Evolutionary conservation across 2,329 filamentous ascomycete genomes (phyloP).

Genomic region (Trichoderma citrinoviride): DNA sequence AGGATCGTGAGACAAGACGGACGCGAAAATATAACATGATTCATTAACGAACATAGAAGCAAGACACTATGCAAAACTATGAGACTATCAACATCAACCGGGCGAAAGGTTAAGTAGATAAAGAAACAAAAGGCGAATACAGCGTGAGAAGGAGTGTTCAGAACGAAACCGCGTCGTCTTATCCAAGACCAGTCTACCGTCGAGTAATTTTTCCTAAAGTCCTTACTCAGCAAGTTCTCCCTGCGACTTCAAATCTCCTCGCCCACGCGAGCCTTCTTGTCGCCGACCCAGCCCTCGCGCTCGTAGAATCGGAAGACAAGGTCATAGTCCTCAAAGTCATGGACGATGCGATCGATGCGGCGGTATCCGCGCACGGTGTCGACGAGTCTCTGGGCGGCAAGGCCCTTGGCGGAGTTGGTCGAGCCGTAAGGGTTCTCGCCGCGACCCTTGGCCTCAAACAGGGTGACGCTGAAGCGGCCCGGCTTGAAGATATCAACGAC

Average conservation of each 20-base stretch:
- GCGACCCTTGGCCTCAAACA: slow-evolving; percentile 82
- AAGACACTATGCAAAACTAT: background rate
- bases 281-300: slow-evolving; percentile 70
- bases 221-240: background rate
- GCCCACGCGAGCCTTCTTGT: slow-evolving; percentile 52
- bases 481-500: slow-evolving; percentile 96
- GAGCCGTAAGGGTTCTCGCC: slow-evolving; percentile 43
- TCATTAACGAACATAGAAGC: background rate
- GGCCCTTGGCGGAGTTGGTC: slow-evolving; percentile 39
- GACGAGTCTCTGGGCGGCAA: slow-evolving; percentile 54
- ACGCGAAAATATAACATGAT: background rate
- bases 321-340: slow-evolving; percentile 96
- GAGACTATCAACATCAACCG: background rate
- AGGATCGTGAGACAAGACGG: background rate
- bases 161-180: slow-evolving; percentile 4
- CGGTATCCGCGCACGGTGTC: slow-evolving; percentile 83
- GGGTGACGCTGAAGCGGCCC: slow-evolving; percentile 93
- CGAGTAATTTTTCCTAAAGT: no score
- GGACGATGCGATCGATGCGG: slow-evolving; percentile 89
- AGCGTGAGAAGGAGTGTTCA: slow-evolving; percentile 10
- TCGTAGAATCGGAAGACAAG: slow-evolving; percentile 96
- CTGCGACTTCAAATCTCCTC: slow-evolving; percentile 40
- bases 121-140: background rate
- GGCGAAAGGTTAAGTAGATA: background rate
- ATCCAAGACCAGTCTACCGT: background rate